Conservation (phyloP, 139 green algal genomes). For the Chlamydomonas schloesseri region DNA sequence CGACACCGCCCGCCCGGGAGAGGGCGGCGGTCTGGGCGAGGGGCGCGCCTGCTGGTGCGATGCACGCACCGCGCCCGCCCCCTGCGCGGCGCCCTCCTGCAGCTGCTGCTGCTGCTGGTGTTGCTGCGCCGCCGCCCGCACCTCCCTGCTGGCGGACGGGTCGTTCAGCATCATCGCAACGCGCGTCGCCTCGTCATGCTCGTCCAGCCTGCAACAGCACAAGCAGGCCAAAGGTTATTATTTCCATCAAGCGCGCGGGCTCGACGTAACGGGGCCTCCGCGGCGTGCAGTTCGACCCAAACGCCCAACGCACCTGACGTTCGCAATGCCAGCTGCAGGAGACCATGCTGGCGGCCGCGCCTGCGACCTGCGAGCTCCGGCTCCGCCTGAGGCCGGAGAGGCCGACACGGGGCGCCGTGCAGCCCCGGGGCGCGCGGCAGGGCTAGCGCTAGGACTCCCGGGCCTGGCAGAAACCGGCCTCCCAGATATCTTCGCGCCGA, state of each 20-base stretch:
- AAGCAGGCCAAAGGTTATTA: neutral
- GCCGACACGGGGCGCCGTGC: too few species aligned
- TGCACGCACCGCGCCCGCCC: neutral
- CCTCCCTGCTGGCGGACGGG: neutral
- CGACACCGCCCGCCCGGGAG: neutral
- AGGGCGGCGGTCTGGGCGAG: neutral
- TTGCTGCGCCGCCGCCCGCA: neutral
- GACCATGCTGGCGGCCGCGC: neutral
- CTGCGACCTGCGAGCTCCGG: neutral
- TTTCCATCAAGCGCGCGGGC: too few species aligned
- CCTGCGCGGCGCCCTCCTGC: too few species aligned
- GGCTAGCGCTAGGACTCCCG: too few species aligned
- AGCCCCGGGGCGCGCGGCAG: too few species aligned
- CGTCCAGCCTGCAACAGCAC: neutral
- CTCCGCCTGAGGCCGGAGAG: too few species aligned
- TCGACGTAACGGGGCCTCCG: too few species aligned
- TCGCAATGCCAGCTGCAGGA: neutral
- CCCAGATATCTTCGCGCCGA: constrained; percentile 8
- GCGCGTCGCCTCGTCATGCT: constrained; percentile 20
- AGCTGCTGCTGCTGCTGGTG: too few species aligned
- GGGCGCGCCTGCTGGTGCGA: neutral
- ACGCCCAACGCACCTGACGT: constrained; percentile 37
- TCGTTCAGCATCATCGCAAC: constrained; percentile 42
- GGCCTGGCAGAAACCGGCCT: neutral
- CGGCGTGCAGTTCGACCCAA: too few species aligned